Evolutionary conservation across 176 grass and related monocot genomes (phyloP).

Genomic region (Aegilops bicornis): DNA sequence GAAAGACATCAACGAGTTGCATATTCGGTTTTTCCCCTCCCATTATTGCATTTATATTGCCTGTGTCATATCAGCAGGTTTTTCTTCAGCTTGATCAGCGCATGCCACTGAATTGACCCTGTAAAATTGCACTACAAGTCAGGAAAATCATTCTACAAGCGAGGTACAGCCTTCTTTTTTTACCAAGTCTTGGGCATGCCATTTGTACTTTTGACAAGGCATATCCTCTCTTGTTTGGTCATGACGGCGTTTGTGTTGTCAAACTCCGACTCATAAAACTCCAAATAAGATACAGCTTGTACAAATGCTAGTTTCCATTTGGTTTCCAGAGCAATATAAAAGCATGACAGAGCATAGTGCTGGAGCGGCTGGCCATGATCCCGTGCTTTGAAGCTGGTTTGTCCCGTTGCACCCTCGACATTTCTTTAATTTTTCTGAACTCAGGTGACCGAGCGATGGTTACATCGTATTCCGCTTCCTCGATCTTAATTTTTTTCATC

Average conservation of each 20-base stretch:
- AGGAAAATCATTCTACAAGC: neutral
- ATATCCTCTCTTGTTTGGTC: neutral
- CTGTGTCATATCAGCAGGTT: neutral
- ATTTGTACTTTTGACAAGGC: neutral
- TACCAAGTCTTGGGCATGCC: neutral
- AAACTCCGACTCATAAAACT: neutral
- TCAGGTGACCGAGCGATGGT: neutral
- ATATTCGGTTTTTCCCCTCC: too few species aligned
- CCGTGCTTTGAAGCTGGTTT: neutral
- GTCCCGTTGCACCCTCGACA: neutral
- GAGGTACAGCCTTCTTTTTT: neutral
- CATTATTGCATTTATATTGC: neutral
- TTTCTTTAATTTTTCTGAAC: neutral
- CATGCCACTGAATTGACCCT: neutral
- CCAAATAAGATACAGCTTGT: neutral
- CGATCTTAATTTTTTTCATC: neutral
- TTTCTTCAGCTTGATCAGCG: neutral
- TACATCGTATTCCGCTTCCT: neutral
- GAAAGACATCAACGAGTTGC: too few species aligned
- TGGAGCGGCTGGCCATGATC: neutral
- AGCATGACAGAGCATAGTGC: neutral
- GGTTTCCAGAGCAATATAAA: neutral
- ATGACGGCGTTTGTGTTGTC: neutral
- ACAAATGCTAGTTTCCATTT: neutral
- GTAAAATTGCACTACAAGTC: neutral